Evolutionary conservation across 768 basidiomycete genomes (phyloP), one percentile per base, ranked within the genome.

Genomic region (Panaeolus cyanescens): DNA sequence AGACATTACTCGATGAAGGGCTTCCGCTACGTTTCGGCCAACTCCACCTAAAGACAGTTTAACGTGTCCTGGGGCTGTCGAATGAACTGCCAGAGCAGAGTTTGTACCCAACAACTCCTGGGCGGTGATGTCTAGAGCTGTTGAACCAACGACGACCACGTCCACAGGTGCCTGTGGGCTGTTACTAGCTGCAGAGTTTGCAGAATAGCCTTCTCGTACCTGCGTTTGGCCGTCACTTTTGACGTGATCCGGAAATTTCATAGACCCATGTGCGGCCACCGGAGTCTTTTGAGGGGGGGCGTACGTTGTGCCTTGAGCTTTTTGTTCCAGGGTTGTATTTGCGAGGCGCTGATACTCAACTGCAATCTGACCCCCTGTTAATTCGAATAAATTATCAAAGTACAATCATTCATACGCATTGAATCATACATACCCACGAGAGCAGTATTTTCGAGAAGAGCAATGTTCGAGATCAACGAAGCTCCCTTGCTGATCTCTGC

Each of bases 1-100:
- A 19, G 75, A 68, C 62, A 88, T 70, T 5, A 90, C 72, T 30
- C 92, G 85, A 70, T 92, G 88, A 5, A 94, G 83, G 1, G 95
- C 93, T 72, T 98, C 95, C 2, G 96, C 92, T 40, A 99, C 86
- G 71, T 99, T 99, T n/a, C 96, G 88, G 0, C 85, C 95, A 13
- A 99, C 96, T 30, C 96, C 96, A 1, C 96, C 96, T 5, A 92
- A 77, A 0, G 90, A 83, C 36, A 96, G 62, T 15, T 79, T 76
- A 25, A 99, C 85, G 12, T 71, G 77, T 9, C 97, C 97, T 0
- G 95, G 94, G 10, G 83, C 83, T 0, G 96, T 99, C 0, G 94
- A 91, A 59, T 87, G 80, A 12, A 56, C 63, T 7, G 70, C 71
- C 19, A 80, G 72, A n/a, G 77, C 71, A 32, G 80, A 65, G 32